phyloP scores from a whole-genome alignment of 2,329 filamentous ascomycete genomes.

The Arachnomyces sp. region DNA sequence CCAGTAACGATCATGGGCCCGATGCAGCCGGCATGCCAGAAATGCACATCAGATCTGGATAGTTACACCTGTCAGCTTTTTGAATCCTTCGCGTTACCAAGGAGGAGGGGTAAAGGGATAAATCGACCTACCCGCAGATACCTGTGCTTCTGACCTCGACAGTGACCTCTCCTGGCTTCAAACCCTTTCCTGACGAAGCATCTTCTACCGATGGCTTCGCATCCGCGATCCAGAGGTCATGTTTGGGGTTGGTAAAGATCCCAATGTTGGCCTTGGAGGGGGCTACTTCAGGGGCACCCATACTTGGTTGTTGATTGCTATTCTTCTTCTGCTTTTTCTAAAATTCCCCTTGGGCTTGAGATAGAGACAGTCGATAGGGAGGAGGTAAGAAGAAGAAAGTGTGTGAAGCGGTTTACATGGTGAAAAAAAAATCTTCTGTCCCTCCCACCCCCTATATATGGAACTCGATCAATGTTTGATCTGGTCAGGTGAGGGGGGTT shows the following conservation, averaged over 20 bases:
- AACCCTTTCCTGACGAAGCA: constrained; percentile 56
- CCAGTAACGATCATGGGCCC: constrained; percentile 88
- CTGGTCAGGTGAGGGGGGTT: too few species aligned
- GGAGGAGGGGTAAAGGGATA: constrained; percentile 1
- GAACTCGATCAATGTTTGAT: too few species aligned
- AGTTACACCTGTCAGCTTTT: constrained; percentile 6
- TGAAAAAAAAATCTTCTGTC: constrained; percentile 1
- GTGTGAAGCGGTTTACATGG: too few species aligned
- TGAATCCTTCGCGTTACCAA: not conserved
- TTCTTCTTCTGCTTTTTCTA: constrained; percentile 14
- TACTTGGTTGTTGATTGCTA: too few species aligned
- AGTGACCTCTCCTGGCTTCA: constrained; percentile 78
- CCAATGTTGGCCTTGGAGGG: constrained; percentile 77
- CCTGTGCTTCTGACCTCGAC: constrained; percentile 88
- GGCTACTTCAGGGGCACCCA: too few species aligned
- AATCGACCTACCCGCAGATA: constrained; percentile 70
- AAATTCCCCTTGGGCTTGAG: not conserved
- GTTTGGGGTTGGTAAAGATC: constrained; percentile 88
- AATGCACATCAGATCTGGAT: constrained; percentile 80
- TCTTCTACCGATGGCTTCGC: constrained; percentile 69
- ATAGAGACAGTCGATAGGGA: not conserved
- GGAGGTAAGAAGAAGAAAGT: too few species aligned
- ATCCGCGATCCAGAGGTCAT: constrained; percentile 82
- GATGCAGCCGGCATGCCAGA: constrained; percentile 93
- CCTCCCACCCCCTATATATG: too few species aligned